phyloP scores from a whole-genome alignment of 2,329 filamentous ascomycete species.

The Reticulascus tulasneorum region DNA sequence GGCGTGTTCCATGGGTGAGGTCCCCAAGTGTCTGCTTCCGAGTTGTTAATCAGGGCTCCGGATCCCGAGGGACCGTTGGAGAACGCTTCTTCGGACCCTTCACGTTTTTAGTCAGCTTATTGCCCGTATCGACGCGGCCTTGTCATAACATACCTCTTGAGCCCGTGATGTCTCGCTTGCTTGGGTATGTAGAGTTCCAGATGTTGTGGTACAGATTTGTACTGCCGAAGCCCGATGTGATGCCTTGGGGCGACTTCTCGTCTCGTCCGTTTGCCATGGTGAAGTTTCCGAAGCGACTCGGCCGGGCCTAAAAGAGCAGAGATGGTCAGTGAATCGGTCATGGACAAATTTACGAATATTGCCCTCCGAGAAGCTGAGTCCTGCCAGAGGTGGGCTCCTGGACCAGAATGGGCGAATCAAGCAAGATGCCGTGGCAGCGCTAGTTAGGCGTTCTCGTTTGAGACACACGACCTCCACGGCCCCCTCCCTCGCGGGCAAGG shows the following conservation, averaged over 20 bases:
- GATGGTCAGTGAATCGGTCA: conserved; percentile 9
- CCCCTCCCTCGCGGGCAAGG: conserved; percentile 20
- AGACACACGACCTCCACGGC: conserved; percentile 29
- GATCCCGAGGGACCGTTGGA: conserved; percentile 57
- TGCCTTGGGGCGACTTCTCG: conserved; percentile 27
- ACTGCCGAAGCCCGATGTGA: conserved; percentile 29
- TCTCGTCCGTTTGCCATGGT: conserved; percentile 25
- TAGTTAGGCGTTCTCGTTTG: conserved; percentile 29
- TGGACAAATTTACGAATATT: not conserved
- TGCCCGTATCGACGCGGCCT: not conserved
- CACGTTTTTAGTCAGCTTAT: conserved; percentile 23
- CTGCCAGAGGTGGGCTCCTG: conserved; percentile 10
- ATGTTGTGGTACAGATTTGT: conserved; percentile 33
- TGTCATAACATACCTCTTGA: conserved; percentile 41
- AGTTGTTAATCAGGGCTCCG: conserved; percentile 63
- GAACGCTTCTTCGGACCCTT: conserved; percentile 8
- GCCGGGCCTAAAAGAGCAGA: conserved; percentile 26
- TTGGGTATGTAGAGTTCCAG: conserved; percentile 36
- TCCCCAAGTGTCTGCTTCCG: conserved; percentile 63
- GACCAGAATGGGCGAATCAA: conserved; percentile 10
- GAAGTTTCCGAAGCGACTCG: conserved; percentile 34
- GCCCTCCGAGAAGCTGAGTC: not conserved
- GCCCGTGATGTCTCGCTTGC: conserved; percentile 33
- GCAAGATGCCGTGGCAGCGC: conserved; percentile 16
- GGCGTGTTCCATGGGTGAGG: conserved; percentile 57